Evolutionary conservation across 2,329 filamentous ascomycete species (phyloP).

Genomic region (Tolypocladium endophyticum): DNA sequence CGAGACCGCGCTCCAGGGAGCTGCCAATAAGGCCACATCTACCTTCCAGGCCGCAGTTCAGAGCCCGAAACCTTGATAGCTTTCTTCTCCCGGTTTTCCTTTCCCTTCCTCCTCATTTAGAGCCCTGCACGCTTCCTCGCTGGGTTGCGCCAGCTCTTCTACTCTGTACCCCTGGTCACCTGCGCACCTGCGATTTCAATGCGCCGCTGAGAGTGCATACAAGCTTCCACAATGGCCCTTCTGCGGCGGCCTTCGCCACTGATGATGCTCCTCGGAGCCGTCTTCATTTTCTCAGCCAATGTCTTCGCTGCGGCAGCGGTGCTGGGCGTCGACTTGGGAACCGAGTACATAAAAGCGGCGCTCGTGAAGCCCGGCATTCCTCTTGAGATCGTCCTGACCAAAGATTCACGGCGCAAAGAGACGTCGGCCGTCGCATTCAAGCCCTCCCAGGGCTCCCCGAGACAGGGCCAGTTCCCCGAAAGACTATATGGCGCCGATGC

Average conservation of each 20-base stretch:
- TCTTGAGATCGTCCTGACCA: conserved; percentile 94
- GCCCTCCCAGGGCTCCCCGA: conserved; percentile 56
- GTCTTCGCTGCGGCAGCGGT: conserved; percentile 58
- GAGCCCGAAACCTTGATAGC: background rate
- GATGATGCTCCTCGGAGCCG: conserved; percentile 25
- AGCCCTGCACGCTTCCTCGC: background rate
- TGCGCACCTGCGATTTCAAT: background rate
- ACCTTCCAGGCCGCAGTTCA: conserved; percentile 11
- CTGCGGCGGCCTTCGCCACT: conserved; percentile 22
- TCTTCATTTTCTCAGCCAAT: conserved; percentile 27
- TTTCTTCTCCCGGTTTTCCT: conserved; percentile 3
- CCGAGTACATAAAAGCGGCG: conserved; percentile 92
- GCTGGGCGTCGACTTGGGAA: conserved; percentile 86
- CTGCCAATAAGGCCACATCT: conserved; percentile 26
- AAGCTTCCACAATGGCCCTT: conserved; percentile 20
- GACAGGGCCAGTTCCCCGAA: conserved; percentile 66
- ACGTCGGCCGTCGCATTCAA: conserved; percentile 88
- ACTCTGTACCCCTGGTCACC: background rate
- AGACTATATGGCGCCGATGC: conserved; percentile 88
- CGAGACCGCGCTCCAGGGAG: background rate
- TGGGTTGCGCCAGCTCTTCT: background rate
- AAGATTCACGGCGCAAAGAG: conserved; percentile 96
- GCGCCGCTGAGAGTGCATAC: conserved; percentile 6
- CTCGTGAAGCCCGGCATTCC: conserved; percentile 95
- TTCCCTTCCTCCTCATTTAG: conserved; percentile 1